Evolutionary conservation across 23 red algal species (phyloP).

Genomic region (Cyanidiococcus yangmingshanensis): DNA sequence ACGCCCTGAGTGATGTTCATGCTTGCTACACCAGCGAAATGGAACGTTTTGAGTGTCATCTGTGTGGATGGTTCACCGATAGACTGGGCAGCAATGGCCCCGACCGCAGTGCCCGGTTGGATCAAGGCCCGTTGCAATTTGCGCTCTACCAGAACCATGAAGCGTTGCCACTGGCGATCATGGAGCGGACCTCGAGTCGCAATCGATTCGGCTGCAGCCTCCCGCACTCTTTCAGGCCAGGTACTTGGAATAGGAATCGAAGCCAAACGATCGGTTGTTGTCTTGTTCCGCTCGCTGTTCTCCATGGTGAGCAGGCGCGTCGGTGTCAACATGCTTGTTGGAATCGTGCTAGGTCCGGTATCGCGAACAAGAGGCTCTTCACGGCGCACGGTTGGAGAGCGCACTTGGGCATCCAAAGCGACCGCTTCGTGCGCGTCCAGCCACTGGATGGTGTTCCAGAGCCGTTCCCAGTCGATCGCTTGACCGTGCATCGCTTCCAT

Average conservation of each 20-base stretch:
- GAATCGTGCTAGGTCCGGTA: not conserved
- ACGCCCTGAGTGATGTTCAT: slow-evolving; percentile 99
- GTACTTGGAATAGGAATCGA: not conserved
- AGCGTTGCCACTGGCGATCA: not conserved
- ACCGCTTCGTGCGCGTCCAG: slow-evolving; percentile 14
- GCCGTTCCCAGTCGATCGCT: not conserved
- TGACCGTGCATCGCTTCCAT: slow-evolving; percentile 42
- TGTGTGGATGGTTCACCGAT: slow-evolving; percentile 96
- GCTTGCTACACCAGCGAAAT: slow-evolving; percentile 92
- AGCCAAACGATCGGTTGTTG: not conserved
- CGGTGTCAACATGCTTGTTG: not conserved
- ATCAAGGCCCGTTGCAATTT: slow-evolving; percentile 47
- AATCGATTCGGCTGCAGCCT: not conserved
- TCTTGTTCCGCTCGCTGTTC: not conserved
- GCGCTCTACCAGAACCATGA: slow-evolving; percentile 17
- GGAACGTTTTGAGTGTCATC: slow-evolving; percentile 99
- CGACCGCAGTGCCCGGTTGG: slow-evolving; percentile 92
- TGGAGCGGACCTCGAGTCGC: not conserved
- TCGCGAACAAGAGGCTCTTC: not conserved
- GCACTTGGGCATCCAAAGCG: not conserved
- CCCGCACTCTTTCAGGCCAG: not conserved
- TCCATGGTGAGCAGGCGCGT: not conserved
- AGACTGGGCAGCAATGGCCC: slow-evolving; percentile 76
- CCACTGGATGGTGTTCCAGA: not conserved
- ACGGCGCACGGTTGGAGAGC: not conserved